A percentile compares a stretch with the other conserved stretches of the same genome.
These are phyloP conservation scores for Ustilago cynodontis DNA, from an alignment of 1,284 basidiomycete genomes.

Conservation along the genomic window DNA sequence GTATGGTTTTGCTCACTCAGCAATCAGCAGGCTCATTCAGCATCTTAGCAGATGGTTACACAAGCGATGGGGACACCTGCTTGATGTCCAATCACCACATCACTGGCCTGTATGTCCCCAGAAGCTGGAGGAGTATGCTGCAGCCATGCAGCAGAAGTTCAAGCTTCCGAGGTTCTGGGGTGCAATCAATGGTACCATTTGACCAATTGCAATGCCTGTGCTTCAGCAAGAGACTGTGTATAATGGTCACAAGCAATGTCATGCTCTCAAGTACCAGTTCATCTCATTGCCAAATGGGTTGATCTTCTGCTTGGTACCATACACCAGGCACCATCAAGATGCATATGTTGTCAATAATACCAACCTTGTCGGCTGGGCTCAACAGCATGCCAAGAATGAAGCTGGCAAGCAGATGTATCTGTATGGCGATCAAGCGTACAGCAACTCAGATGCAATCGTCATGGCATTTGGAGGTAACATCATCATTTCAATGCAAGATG, in stretches of 20 bases:
- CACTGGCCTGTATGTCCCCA: not conserved
- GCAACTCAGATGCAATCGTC: not conserved
- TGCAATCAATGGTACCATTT: conserved; percentile 8
- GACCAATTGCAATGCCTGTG: conserved; percentile 13
- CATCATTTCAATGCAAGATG: not conserved
- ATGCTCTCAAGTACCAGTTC: conserved; percentile 18
- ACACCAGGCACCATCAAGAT: not conserved
- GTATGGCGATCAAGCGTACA: not conserved
- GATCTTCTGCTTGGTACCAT: conserved; percentile 3
- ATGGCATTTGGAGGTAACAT: not conserved
- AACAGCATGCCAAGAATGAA: conserved; percentile 1
- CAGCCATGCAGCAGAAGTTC: conserved; percentile 5
- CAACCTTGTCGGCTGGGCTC: not conserved
- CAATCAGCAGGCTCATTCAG: conserved; percentile 3
- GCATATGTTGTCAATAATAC: not conserved
- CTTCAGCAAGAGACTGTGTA: conserved; percentile 6
- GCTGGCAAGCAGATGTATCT: not conserved
- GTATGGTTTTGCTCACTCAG: not conserved
- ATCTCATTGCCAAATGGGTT: conserved; percentile 8
- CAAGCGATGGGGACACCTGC: conserved; percentile 1
- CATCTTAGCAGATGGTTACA: conserved; percentile 1
- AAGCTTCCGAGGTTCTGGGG: conserved; percentile 11
- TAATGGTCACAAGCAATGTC: conserved; percentile 13
- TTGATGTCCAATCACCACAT: not conserved
- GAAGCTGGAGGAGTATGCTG: conserved; percentile 8